Conservation (phyloP, 495 filamentous ascomycete genomes). For the Tuber brumale region DNA sequence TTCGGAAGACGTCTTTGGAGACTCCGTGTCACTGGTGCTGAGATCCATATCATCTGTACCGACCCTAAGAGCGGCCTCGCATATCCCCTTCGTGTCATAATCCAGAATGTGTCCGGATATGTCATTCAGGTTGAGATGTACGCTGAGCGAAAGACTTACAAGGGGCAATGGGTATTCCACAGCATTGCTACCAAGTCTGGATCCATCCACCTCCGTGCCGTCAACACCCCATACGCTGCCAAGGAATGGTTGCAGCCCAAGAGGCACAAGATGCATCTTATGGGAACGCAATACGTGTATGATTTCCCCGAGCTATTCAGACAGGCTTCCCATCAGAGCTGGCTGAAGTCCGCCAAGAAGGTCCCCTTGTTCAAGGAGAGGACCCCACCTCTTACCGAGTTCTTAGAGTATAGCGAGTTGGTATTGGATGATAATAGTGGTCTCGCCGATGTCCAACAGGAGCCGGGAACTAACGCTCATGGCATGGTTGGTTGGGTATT, state of each 20-base stretch:
- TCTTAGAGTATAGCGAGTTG: slow-evolving; percentile 90
- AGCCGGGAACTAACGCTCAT: slow-evolving; percentile 87
- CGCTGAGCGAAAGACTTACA: slow-evolving; percentile 94
- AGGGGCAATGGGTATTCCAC: slow-evolving; percentile 94
- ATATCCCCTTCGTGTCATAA: slow-evolving; percentile 89
- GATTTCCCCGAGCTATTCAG: slow-evolving; percentile 99
- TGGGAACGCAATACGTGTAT: slow-evolving; percentile 99
- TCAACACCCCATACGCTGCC: slow-evolving; percentile 87
- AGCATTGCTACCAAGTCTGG: slow-evolving; percentile 94
- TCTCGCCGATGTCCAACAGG: slow-evolving; percentile 82
- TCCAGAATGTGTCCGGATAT: slow-evolving; percentile 98
- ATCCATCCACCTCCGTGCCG: slow-evolving; percentile 83
- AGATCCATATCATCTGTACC: slow-evolving; percentile 97
- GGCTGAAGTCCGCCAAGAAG: slow-evolving; percentile 65
- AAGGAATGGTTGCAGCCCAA: slow-evolving; percentile 99
- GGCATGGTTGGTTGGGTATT: slow-evolving; percentile 99
- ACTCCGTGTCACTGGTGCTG: slow-evolving; percentile 90
- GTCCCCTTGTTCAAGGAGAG: slow-evolving; percentile 66
- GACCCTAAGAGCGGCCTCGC: slow-evolving; percentile 75
- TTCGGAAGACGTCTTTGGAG: slow-evolving; percentile 94
- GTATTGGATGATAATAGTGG: slow-evolving; percentile 90
- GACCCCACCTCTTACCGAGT: slow-evolving; percentile 78
- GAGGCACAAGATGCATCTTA: slow-evolving; percentile 96
- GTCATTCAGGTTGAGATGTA: slow-evolving; percentile 97
- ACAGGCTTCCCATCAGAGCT: slow-evolving; percentile 94